Evolutionary conservation across 2,329 filamentous ascomycete genomes (phyloP).

Genomic region (Aspergillus fructus): DNA sequence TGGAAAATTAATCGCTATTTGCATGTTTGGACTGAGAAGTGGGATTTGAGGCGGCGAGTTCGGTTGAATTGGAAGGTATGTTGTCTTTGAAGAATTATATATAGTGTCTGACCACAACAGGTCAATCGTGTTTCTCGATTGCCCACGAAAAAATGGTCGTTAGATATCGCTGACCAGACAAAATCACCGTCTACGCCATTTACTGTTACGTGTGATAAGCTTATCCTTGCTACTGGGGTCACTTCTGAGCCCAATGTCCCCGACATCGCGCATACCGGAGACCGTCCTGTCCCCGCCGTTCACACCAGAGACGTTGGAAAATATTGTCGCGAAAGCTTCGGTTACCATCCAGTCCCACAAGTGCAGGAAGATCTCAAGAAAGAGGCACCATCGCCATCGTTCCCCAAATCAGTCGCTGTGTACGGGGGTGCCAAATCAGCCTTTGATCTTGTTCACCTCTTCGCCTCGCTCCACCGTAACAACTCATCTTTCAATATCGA

Average conservation of each 20-base stretch:
- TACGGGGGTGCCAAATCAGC: slow-evolving; percentile 29
- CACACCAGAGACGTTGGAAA: slow-evolving; percentile 25
- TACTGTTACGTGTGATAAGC: slow-evolving; percentile 25
- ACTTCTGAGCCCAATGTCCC: slow-evolving; percentile 27
- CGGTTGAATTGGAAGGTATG: slow-evolving; percentile 24
- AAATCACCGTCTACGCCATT: background rate
- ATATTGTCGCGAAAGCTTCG: slow-evolving; percentile 22
- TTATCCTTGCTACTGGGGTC: slow-evolving; percentile 28
- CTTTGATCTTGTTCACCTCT: slow-evolving; percentile 28
- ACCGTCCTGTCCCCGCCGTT: slow-evolving; percentile 9
- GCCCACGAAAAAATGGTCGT: slow-evolving; percentile 23
- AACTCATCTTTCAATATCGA: slow-evolving; percentile 13
- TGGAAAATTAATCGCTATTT: slow-evolving; percentile 29
- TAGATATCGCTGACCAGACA: slow-evolving; percentile 13
- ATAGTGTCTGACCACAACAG: background rate
- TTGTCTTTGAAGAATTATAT: background rate
- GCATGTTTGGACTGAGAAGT: slow-evolving; percentile 24
- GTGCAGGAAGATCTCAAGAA: background rate
- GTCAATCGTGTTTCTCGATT: slow-evolving; percentile 14
- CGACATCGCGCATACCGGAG: background rate
- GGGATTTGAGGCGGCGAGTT: slow-evolving; percentile 22
- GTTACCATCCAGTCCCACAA: slow-evolving; percentile 18
- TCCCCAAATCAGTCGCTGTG: slow-evolving; percentile 19
- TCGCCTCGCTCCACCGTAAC: slow-evolving; percentile 23
- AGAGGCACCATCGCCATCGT: background rate